Base-by-base conservation (phyloP, 768 basidiomycete species). In the Mycena metata region DNA sequence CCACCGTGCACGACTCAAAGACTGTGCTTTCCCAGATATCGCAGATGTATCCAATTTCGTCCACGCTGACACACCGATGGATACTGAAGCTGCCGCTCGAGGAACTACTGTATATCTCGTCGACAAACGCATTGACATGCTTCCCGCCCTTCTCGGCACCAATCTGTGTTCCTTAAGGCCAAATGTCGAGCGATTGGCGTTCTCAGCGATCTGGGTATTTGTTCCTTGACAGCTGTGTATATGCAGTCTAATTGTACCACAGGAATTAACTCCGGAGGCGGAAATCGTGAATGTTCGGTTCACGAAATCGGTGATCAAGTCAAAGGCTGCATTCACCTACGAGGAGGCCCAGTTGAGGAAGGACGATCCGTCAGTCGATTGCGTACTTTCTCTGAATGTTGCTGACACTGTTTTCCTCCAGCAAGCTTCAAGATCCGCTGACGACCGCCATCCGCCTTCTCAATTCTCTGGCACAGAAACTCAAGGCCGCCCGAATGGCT, bases 1-100 rank as follows among this genome's bases (percentile, higher is more conserved):
- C 36, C 56, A 17, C 55, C 21, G n/a, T 50, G 3, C 49, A 42
- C 12, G 46, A 43, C 50, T 56, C 45, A 60, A 55, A 23, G 57
- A 51, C 51, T 56, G 19, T 36, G 26, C 52, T 41, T 50, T 15
- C 6, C 16, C 73, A 99, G 96, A 99, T 76, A 99, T 99, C 70
- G 97, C 97, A 64, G 98, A 99, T 76, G 97, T 99, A 2, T 98
- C 97, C 8, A 90, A 98, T 78, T 99, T 99, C 72, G 97, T 99
- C 0, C 90, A 87, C 60, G 85, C 96, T 2, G 95, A 96, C 74
- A 99, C 93, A 46, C 90, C 96, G 0, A 99, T 99, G 96, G 97
- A 99, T 72, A 90, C 83, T 49, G 97, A 99, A 78, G 97, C 97
- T 23, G 94, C 96, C n/a, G 88, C 96, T 19, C 85, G 97, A 67